phyloP scores from a whole-genome alignment of 768 basidiomycete species.

The Lentinula guzmanii region DNA sequence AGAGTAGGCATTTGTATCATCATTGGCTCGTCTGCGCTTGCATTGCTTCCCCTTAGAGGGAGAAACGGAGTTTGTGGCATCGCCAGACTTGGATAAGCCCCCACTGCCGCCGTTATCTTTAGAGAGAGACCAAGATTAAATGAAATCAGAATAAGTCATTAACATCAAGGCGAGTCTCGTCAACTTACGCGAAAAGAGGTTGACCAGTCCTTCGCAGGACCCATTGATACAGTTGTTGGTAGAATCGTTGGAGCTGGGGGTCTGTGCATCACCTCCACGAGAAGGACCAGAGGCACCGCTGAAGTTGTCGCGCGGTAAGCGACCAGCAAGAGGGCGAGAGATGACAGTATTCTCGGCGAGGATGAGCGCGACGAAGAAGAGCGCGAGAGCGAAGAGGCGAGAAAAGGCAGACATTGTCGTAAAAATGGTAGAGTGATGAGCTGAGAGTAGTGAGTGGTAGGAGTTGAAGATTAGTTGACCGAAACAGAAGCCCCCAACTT shows the following conservation, averaged over 20 bases:
- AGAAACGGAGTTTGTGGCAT: background rate
- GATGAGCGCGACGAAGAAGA: background rate
- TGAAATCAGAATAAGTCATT: background rate
- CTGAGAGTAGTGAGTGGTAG: conserved; percentile 17
- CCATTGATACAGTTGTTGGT: background rate
- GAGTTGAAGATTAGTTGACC: conserved; percentile 7
- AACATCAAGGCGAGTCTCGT: background rate
- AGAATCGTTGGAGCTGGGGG: background rate
- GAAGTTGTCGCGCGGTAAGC: background rate
- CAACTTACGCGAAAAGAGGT: conserved; percentile 22
- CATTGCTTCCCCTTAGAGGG: background rate
- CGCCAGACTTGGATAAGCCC: background rate
- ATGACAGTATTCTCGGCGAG: background rate
- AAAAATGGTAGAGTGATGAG: conserved; percentile 12
- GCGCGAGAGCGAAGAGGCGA: background rate
- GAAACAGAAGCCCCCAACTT: background rate
- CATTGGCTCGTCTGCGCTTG: background rate
- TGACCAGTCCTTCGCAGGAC: conserved; percentile 10
- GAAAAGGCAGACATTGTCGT: background rate
- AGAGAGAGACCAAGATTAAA: background rate
- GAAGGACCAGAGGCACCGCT: background rate
- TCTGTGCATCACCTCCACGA: background rate
- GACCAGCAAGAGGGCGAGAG: background rate
- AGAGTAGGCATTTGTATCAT: background rate
- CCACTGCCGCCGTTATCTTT: background rate